Evolutionary conservation across 148 eudicot species (phyloP).

Genomic region (Nepenthes gracilis): DNA sequence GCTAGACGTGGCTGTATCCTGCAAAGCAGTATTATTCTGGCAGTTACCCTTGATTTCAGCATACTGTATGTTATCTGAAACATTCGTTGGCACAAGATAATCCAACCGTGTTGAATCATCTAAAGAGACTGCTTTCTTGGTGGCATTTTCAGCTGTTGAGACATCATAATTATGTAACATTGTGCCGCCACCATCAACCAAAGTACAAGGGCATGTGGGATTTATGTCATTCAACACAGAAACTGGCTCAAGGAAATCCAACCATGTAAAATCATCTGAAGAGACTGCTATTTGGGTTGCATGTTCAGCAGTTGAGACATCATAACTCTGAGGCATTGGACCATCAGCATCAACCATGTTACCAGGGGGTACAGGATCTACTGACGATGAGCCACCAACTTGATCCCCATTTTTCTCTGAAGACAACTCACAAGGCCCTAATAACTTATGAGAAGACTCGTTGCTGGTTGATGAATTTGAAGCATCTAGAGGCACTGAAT

Average conservation of each 20-base stretch:
- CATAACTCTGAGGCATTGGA: slow-evolving; percentile 10
- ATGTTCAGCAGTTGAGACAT: slow-evolving; percentile 13
- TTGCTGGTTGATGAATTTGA: slow-evolving; percentile 15
- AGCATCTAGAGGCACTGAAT: slow-evolving; percentile 15
- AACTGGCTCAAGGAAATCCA: slow-evolving; percentile 28
- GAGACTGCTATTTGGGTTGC: slow-evolving; percentile 11
- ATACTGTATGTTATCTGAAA: slow-evolving; percentile 21
- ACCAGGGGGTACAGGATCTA: slow-evolving; percentile 12
- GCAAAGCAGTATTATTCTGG: slow-evolving; percentile 8
- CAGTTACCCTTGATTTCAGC: not conserved
- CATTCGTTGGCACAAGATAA: slow-evolving; percentile 17
- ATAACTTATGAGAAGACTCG: slow-evolving; percentile 13
- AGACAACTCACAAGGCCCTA: slow-evolving; percentile 5
- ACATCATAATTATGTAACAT: slow-evolving; percentile 10
- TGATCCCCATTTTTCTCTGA: slow-evolving; percentile 11
- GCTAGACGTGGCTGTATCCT: slow-evolving; percentile 11
- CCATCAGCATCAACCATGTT: slow-evolving; percentile 18
- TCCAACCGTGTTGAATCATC: slow-evolving; percentile 24
- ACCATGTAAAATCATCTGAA: slow-evolving; percentile 23
- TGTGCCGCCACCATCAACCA: slow-evolving; percentile 17
- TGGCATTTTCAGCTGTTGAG: slow-evolving; percentile 11
- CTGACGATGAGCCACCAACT: slow-evolving; percentile 14
- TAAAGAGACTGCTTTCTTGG: slow-evolving; percentile 4
- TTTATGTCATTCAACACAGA: slow-evolving; percentile 11
- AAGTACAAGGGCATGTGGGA: slow-evolving; percentile 9